Percentiles rank a stretch among this genome's conserved stretches.
phyloP scores from a whole-genome alignment of 2,329 filamentous ascomycete genomes.

The Talaromyces sp. region DNA sequence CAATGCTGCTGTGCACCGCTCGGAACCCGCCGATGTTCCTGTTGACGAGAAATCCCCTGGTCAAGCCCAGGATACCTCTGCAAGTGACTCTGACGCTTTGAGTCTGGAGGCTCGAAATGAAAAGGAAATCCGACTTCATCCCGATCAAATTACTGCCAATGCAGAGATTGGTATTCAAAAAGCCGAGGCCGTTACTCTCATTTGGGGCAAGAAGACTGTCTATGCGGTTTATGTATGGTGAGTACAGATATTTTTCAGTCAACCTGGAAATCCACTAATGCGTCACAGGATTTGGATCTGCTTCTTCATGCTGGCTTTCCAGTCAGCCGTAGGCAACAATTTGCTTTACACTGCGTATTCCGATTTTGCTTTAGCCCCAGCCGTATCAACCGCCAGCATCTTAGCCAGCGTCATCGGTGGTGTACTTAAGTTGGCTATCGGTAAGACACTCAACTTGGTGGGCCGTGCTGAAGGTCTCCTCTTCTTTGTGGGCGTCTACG shows the following conservation, averaged over 20 bases:
- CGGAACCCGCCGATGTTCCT: background rate
- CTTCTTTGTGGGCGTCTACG: slow-evolving; percentile 49
- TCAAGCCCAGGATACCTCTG: slow-evolving; percentile 17
- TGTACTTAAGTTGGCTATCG: slow-evolving; percentile 60
- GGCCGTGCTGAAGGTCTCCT: slow-evolving; percentile 61
- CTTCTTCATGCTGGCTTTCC: slow-evolving; percentile 48
- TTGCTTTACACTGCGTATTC: slow-evolving; percentile 53
- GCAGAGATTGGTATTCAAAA: slow-evolving; percentile 40
- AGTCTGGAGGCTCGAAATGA: slow-evolving; percentile 32
- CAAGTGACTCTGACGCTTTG: slow-evolving; percentile 26
- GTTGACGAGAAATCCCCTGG: slow-evolving; percentile 12
- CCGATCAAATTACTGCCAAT: slow-evolving; percentile 28
- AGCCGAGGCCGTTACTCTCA: slow-evolving; percentile 42
- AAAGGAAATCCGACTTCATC: slow-evolving; percentile 29
- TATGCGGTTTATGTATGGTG: slow-evolving; percentile 37
- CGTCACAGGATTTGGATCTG: slow-evolving; percentile 45
- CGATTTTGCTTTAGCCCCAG: slow-evolving; percentile 52
- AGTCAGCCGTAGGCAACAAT: slow-evolving; percentile 43
- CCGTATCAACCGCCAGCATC: slow-evolving; percentile 53
- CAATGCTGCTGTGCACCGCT: slow-evolving; percentile 7
- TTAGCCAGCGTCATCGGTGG: slow-evolving; percentile 58
- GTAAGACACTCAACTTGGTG: slow-evolving; percentile 63
- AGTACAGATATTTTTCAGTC: slow-evolving; percentile 4
- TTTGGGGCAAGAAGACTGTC: slow-evolving; percentile 41
- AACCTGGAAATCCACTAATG: slow-evolving; percentile 22